Evolutionary conservation across 1,284 basidiomycete species (phyloP), one percentile per base, ranked within the genome.

Genomic region (Apiotrichum sp.): DNA sequence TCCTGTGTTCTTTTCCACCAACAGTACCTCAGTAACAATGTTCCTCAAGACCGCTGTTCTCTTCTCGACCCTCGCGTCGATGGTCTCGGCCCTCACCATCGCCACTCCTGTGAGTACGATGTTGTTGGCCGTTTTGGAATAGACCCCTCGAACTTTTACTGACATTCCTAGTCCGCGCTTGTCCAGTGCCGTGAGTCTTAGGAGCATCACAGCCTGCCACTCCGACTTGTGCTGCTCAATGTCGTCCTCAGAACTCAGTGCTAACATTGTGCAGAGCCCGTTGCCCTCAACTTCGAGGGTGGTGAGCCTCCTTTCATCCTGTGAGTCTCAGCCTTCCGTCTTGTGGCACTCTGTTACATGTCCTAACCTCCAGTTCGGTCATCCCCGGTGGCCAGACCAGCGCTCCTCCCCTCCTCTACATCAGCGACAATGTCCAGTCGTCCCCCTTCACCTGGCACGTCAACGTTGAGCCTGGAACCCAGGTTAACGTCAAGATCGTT

Each of bases 271-370:
- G 31, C 59, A 74, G 72, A 71, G 57, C 73, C 73, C 50, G 61
- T 61, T 14, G 53, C 52, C 10, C 45, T 75, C 59, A 50, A 63
- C 14, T 70, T 65, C 61, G 52, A 59, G 34, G 70, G 66, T 29
- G 71, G 71, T 56, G 62, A 52, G 13, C 39, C 60, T 33, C 71
- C 71, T 38, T 75, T 59, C 70, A 70, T 71, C 54, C 55, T 75
- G 73, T 75, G 52, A 70, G 73, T 72, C 14, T 14, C 29, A 29
- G 29, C 29, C 29, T 29, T 29, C 29, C 29, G 29, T 29, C 3
- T 29, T 29, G 29, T 29, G 29, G 29, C 29, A 29, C n/a, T 6
- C 36, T 33, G 32, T n/a, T 33, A 31, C 49, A 38, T 42, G n/a
- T 29, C 39, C 32, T 16, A 44, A 3, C 50, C 11, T n/a, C 43